Evolutionary conservation across 306 rosid genomes (phyloP).

Genomic region (Dicorynia guianensis): DNA sequence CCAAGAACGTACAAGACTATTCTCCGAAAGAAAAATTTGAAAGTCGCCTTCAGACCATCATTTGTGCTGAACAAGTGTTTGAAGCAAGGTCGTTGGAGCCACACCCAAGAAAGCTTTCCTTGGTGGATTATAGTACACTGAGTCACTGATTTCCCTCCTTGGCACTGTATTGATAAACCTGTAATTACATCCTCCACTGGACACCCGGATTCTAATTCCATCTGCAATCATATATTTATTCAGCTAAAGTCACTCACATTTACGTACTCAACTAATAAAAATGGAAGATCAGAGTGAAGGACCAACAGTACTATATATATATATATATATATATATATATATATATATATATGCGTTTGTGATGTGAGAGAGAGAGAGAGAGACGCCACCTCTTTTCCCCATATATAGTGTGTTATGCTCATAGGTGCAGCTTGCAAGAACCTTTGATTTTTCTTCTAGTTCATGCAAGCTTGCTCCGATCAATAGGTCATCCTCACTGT

Average conservation of each 20-base stretch:
- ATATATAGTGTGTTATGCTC: conserved; percentile 76
- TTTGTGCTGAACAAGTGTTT: conserved; percentile 75
- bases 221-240: conserved; percentile 45
- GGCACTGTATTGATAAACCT: conserved; percentile 65
- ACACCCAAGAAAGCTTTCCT: conserved; percentile 64
- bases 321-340: no score
- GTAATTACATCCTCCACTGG: conserved; percentile 88
- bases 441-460: conserved; percentile 60
- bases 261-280: no score
- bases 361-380: conserved; percentile 14
- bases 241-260: not conserved
- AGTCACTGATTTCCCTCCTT: conserved; percentile 84
- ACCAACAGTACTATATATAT: no score
- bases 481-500: conserved; percentile 30
- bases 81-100: conserved; percentile 62
- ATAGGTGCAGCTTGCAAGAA: conserved; percentile 66
- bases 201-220: conserved; percentile 76
- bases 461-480: conserved; percentile 37
- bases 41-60: conserved; percentile 90
- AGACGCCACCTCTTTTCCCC: conserved; percentile 77
- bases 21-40: conserved; percentile 63
- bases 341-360: no score
- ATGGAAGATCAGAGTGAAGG: no score
- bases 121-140: conserved; percentile 58
- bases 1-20: conserved; percentile 66